phyloP scores from a whole-genome alignment of 306 rosid genomes.

The Cicer judaicum region DNA sequence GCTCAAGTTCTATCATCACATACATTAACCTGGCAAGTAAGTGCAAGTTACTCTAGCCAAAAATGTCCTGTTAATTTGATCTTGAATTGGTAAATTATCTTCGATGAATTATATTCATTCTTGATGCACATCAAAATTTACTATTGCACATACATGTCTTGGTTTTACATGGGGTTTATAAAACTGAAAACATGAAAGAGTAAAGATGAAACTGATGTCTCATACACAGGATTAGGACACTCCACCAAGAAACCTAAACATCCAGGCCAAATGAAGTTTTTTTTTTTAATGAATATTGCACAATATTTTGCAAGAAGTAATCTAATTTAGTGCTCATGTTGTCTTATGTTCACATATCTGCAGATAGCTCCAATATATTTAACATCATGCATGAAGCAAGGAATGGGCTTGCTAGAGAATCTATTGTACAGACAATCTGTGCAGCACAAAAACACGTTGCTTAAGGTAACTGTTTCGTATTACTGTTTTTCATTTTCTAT shows the following conservation, averaged over 20 bases:
- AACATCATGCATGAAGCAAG: slow-evolving; percentile 94
- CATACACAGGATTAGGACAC: slow-evolving; percentile 18
- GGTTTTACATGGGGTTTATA: slow-evolving; percentile 23
- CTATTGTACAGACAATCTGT: slow-evolving; percentile 75
- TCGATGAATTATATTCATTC: slow-evolving; percentile 25
- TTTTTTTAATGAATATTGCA: not conserved
- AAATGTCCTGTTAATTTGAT: slow-evolving; percentile 35
- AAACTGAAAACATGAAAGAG: slow-evolving; percentile 25
- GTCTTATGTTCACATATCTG: slow-evolving; percentile 46
- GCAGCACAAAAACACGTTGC: slow-evolving; percentile 69
- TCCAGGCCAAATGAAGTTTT: not conserved
- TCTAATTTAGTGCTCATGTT: slow-evolving; percentile 42
- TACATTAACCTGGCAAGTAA: slow-evolving; percentile 94
- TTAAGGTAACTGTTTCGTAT: slow-evolving; percentile 65
- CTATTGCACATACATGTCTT: slow-evolving; percentile 20
- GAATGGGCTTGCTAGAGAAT: slow-evolving; percentile 84
- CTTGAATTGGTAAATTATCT: slow-evolving; percentile 32
- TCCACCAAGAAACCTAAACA: not conserved
- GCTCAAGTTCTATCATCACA: slow-evolving; percentile 94
- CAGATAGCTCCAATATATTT: slow-evolving; percentile 98
- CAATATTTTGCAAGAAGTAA: slow-evolving; percentile 29
- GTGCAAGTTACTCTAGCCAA: slow-evolving; percentile 44
- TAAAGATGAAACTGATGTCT: slow-evolving; percentile 23
- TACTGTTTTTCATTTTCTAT: slow-evolving; percentile 35
- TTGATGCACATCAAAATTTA: not conserved